phyloP scores from a whole-genome alignment of 257 asterid species.

The Nicotiana sylvestris region DNA sequence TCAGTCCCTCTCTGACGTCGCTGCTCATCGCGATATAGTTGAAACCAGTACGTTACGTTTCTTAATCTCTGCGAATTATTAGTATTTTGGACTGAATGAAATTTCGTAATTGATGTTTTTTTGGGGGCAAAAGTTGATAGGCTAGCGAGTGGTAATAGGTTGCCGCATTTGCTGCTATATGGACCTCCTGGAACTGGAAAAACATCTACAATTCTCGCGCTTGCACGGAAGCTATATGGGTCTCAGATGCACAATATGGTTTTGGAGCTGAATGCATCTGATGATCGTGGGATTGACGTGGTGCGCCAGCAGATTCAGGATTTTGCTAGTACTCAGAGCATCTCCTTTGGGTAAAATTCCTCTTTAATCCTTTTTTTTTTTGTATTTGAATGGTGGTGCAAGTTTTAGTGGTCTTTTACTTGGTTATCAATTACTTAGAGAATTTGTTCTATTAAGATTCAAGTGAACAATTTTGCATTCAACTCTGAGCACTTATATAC shows the following conservation, averaged over 20 bases:
- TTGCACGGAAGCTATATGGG: slow-evolving; percentile 88
- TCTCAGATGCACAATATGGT: slow-evolving; percentile 84
- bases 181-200: slow-evolving; percentile 99
- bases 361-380: background rate
- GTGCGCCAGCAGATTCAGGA: slow-evolving; percentile 99
- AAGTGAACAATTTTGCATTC: background rate
- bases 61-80: background rate
- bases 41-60: slow-evolving; percentile 71
- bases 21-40: slow-evolving; percentile 94
- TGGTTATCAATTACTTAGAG: too few species aligned
- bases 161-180: slow-evolving; percentile 90
- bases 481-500: background rate
- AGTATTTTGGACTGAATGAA: background rate
- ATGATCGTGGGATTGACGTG: slow-evolving; percentile 94
- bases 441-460: background rate
- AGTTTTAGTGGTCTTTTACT: background rate
- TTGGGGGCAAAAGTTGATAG: slow-evolving; percentile 61
- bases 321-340: slow-evolving; percentile 97
- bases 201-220: slow-evolving; percentile 86
- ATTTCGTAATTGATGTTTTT: background rate
- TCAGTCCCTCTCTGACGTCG: slow-evolving; percentile 90
- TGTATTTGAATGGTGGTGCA: background rate
- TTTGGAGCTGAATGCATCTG: slow-evolving; percentile 95
- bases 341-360: slow-evolving; percentile 68
- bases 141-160: slow-evolving; percentile 80